A percentile compares a stretch with the other conserved stretches of the same genome.
phyloP scores from a whole-genome alignment of 306 rosid species.

The Quillaja saponaria region DNA sequence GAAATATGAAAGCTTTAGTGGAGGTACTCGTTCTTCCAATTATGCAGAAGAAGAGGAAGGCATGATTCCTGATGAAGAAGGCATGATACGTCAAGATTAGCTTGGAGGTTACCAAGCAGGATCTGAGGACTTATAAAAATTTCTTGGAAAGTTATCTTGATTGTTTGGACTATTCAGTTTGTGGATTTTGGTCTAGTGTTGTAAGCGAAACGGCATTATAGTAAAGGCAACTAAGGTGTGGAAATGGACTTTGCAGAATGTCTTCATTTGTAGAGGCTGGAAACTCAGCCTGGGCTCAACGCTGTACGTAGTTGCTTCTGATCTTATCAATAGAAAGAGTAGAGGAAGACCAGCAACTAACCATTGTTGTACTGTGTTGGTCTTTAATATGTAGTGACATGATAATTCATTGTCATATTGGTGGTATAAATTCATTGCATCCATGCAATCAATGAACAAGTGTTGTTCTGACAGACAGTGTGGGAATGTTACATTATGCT shows the following conservation, averaged over 20 bases:
- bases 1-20: slow-evolving; percentile 30
- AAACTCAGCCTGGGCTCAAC: slow-evolving; percentile 8
- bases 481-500: too few species aligned
- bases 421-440: slow-evolving; percentile 5
- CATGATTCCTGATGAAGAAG: slow-evolving; percentile 77
- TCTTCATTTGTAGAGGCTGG: slow-evolving; percentile 43
- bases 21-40: slow-evolving; percentile 35
- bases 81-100: slow-evolving; percentile 58
- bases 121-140: slow-evolving; percentile 19
- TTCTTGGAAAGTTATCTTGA: not conserved
- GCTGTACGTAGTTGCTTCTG: too few species aligned
- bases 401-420: slow-evolving; percentile 11
- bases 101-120: slow-evolving; percentile 16
- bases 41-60: slow-evolving; percentile 78
- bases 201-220: slow-evolving; percentile 30
- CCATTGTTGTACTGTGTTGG: not conserved
- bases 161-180: slow-evolving; percentile 11
- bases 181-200: slow-evolving; percentile 28
- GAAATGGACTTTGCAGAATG: slow-evolving; percentile 30
- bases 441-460: slow-evolving; percentile 17
- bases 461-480: slow-evolving; percentile 1
- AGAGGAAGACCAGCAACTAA: slow-evolving; percentile 27
- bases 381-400: slow-evolving; percentile 1
- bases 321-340: slow-evolving; percentile 9
- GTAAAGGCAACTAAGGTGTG: slow-evolving; percentile 36